phyloP scores from a whole-genome alignment of 1,284 basidiomycete genomes.

The Ganoderma lingzhi region DNA sequence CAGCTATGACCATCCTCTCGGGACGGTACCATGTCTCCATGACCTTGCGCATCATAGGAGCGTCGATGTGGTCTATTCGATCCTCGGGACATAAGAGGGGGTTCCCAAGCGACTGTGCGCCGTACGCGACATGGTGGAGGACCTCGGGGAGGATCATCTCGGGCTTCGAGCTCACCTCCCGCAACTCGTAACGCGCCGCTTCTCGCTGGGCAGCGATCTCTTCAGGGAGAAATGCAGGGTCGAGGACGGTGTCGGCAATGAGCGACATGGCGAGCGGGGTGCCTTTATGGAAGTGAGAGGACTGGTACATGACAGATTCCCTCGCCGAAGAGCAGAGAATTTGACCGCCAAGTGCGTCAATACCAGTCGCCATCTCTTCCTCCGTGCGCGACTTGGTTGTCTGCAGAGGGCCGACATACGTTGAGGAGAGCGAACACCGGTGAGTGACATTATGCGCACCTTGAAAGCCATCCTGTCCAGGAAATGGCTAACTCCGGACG shows the following conservation, averaged over 20 bases:
- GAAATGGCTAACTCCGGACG: conserved; percentile 90
- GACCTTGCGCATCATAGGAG: conserved; percentile 69
- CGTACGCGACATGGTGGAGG: conserved; percentile 88
- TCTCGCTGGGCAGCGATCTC: conserved; percentile 89
- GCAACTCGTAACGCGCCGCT: conserved; percentile 92
- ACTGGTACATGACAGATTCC: conserved; percentile 98
- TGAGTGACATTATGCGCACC: conserved; percentile 53
- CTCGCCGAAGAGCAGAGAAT: conserved; percentile 92
- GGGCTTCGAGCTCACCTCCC: conserved; percentile 89
- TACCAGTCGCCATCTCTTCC: conserved; percentile 84
- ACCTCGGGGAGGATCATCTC: conserved; percentile 97
- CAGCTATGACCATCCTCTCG: conserved; percentile 94
- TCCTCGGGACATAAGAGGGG: conserved; percentile 90
- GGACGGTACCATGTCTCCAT: conserved; percentile 91
- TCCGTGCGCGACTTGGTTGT: conserved; percentile 66
- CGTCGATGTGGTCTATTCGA: conserved; percentile 77
- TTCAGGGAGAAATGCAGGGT: conserved; percentile 79
- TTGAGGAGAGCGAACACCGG: conserved; percentile 9
- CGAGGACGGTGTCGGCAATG: conserved; percentile 90
- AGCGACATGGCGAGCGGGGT: conserved; percentile 87
- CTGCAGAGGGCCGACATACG: conserved; percentile 44
- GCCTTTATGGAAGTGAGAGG: conserved; percentile 90
- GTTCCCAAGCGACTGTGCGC: conserved; percentile 85
- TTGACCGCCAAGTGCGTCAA: conserved; percentile 91
- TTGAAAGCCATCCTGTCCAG: conserved; percentile 97